Base-by-base conservation (phyloP, 768 basidiomycete species). In the Lentinula sp. region DNA sequence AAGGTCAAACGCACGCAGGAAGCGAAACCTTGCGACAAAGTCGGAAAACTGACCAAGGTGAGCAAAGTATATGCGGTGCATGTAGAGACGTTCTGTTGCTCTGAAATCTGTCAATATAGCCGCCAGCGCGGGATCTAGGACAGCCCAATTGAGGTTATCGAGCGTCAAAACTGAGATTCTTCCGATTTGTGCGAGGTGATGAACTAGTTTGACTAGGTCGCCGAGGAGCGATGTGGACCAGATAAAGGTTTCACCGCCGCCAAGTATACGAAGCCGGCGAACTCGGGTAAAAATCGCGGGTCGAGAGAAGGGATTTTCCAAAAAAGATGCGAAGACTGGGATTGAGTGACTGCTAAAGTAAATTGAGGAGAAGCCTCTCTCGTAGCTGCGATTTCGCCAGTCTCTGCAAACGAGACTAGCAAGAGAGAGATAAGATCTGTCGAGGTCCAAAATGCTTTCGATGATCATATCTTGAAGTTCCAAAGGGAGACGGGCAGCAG, bases 381-480 rank as follows among this genome's bases (percentile, higher is more conserved):
- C 40, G 49, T 69, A 66, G 65, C 66, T 63, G 23, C 66, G 51
- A 31, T 57, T 43, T 9, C 69, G 67, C 71, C 71, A 72, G 31
- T 61, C 42, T 37, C 59, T 50, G 45, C 67, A 72, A n/a, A 70
- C 66, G 23, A 62, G 37, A 57, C 65, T 68, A 39, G 63, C 64
- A 3, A 53, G 52, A 2, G 54, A 31, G 15, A 71, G 66, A 9
- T 62, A 53, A 10, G 21, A 53, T 23, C 28, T 62, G 31, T 69
- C 67, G 2, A 55, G 48, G 7, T 52, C 18, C 16, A 42, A 37
- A n/a, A 70, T 43, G 10, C 51, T 13, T 55, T 71, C 69, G 53
- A 71, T 67, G 28, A 72, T 62, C 8, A 61, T 46, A 37, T 67
- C 63, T 45, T 70, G 68, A 11, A 71, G 54, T 42, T 71, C 70